These are phyloP conservation scores for Knoxdaviesia proteae DNA, from an alignment of 2,329 filamentous ascomycete species.

Conservation along the genomic window DNA sequence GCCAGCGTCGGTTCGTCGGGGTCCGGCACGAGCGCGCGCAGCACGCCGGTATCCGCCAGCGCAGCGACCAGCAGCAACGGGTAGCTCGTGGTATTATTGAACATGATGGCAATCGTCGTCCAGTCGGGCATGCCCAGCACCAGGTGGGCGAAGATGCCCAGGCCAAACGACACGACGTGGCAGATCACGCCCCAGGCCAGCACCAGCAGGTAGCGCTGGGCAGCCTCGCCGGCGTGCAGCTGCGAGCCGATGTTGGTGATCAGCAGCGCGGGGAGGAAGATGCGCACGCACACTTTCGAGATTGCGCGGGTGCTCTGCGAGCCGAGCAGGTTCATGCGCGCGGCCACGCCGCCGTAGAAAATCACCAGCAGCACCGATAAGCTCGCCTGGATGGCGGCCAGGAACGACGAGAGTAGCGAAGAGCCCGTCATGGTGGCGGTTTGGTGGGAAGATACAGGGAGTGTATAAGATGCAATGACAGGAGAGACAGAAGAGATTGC, in stretches of 20 bases:
- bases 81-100: constrained; percentile 27
- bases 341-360: constrained; percentile 19
- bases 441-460: neutral
- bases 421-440: no score
- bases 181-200: constrained; percentile 6
- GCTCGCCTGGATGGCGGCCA: constrained; percentile 23
- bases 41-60: constrained; percentile 29
- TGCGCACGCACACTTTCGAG: constrained; percentile 23
- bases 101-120: constrained; percentile 22
- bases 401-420: constrained; percentile 10
- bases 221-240: constrained; percentile 14
- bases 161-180: constrained; percentile 17
- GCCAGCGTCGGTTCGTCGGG: no score
- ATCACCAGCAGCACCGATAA: constrained; percentile 26
- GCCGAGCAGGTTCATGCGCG: constrained; percentile 16
- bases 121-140: constrained; percentile 22
- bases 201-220: constrained; percentile 16
- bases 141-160: constrained; percentile 16
- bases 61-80: constrained; percentile 22
- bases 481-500: neutral
- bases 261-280: constrained; percentile 24
- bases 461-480: neutral
- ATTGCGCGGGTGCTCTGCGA: constrained; percentile 16
- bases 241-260: constrained; percentile 23
- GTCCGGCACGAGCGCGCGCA: constrained; percentile 17